These are phyloP conservation scores for Exophiala aquamarina DNA, from an alignment of 2,329 filamentous ascomycete species.

Conservation along the genomic window DNA sequence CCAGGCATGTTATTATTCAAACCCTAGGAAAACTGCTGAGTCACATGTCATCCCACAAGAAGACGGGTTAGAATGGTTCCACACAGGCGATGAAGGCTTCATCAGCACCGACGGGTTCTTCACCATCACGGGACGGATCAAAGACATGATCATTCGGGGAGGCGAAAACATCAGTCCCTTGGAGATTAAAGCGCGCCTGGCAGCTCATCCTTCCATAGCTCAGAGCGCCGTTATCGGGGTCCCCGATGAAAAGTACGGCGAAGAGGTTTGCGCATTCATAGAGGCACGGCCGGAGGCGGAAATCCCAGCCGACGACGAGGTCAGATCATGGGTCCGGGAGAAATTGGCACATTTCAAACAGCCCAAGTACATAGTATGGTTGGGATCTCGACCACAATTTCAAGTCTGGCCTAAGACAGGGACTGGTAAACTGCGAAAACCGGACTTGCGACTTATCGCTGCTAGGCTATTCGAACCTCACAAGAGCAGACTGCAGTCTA, in stretches of 20 bases:
- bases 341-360: constrained; percentile 66
- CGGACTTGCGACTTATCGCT: constrained; percentile 12
- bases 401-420: constrained; percentile 63
- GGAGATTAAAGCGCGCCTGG: constrained; percentile 84
- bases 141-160: constrained; percentile 86
- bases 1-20: constrained; percentile 85
- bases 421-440: constrained; percentile 56
- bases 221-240: constrained; percentile 69
- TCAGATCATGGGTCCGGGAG: constrained; percentile 62
- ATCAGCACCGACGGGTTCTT: constrained; percentile 78
- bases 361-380: constrained; percentile 71
- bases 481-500: no score
- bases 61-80: no score
- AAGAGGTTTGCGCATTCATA: constrained; percentile 68
- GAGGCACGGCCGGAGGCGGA: constrained; percentile 52
- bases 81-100: constrained; percentile 82
- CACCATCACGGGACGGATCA: constrained; percentile 64
- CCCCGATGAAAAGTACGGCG: constrained; percentile 68
- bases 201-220: constrained; percentile 63
- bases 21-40: constrained; percentile 60
- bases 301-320: constrained; percentile 52
- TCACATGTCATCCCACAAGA: no score
- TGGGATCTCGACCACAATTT: constrained; percentile 62
- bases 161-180: constrained; percentile 95
- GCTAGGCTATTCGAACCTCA: no score